phyloP scores from a whole-genome alignment of 495 filamentous ascomycete species.

The Tuber melanosporum region DNA sequence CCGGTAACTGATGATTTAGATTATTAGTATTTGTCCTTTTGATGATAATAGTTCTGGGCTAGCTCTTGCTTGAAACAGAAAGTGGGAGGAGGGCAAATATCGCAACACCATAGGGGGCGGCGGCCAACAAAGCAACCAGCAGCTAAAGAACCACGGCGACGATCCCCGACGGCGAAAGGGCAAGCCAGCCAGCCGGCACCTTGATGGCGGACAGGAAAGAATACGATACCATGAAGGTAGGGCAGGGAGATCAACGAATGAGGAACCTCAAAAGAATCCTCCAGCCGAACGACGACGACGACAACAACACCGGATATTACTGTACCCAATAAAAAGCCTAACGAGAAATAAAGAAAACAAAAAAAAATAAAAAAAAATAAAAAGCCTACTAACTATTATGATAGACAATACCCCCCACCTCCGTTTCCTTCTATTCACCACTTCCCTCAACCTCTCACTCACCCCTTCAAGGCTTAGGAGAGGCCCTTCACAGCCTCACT shows the following conservation, averaged over 20 bases:
- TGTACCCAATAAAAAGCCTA: background rate
- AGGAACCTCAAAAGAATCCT: background rate
- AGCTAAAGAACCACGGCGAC: background rate
- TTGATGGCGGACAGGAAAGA: background rate
- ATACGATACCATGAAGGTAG: background rate
- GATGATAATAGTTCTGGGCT: background rate
- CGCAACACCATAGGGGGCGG: background rate
- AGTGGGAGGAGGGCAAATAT: background rate
- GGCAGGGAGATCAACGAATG: conserved; percentile 1
- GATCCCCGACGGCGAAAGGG: background rate
- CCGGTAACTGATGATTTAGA: background rate
- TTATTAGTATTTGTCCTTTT: background rate
- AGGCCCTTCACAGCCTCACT: background rate
- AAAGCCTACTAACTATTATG: conserved; percentile 5
- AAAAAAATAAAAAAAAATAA: background rate
- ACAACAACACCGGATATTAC: background rate
- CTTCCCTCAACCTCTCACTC: background rate
- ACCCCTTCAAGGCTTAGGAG: background rate
- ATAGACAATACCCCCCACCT: background rate
- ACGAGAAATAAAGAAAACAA: background rate
- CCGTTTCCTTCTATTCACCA: background rate
- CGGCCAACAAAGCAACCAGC: background rate
- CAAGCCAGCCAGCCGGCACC: background rate
- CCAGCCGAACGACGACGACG: background rate
- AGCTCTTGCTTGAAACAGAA: background rate